Evolutionary conservation across 1,284 basidiomycete genomes (phyloP), one percentile per base, ranked within the genome.

Genomic region (Boletellus sp.): DNA sequence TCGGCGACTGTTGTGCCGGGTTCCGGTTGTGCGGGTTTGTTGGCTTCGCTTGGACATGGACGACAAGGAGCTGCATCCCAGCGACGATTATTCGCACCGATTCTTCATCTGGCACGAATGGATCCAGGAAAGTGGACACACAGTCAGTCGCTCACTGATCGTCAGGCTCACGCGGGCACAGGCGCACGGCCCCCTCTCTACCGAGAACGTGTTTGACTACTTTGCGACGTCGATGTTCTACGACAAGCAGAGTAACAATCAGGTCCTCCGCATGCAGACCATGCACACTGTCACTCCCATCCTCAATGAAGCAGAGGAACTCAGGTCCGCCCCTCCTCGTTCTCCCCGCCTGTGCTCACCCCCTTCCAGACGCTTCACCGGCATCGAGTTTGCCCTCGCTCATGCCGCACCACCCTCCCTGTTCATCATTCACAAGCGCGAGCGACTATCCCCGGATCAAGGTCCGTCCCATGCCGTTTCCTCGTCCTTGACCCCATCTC

Each of bases 71-170:
- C 70, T 89, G 33, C 87, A 88, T 57, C 86, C 87, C 22, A 72
- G 77, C 53, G 87, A 89, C 60, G 86, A 89, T 67, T 84, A 86
- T 64, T 84, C 76, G 52, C 83, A 87, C 62, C 73, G 82, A 11
- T 89, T 87, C 68, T 89, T 88, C 68, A 88, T 89, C 53, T 89
- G 87, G 87, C 86, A 88, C 63, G 87, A 89, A 66, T 89, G 86
- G 86, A 82, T 89, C 47, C 81, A 84, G 75, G 84, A 37, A 35
- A 25, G 43, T n/a, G n/a, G 21, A 11, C 14, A 9, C 11, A 17
- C n/a, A 29, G 8, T n/a, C n/a, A n/a, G n/a, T n/a, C n/a, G n/a
- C n/a, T n/a, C 2, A 13, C 10, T 22, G 10, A 5, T 2, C 11
- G 3, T 17, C 27, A 21, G 8, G 9, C 29, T 38, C 14, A 38